These are phyloP conservation scores for Pistacia integerrima DNA, from an alignment of 345 rosid genomes.

Conservation along the genomic window DNA sequence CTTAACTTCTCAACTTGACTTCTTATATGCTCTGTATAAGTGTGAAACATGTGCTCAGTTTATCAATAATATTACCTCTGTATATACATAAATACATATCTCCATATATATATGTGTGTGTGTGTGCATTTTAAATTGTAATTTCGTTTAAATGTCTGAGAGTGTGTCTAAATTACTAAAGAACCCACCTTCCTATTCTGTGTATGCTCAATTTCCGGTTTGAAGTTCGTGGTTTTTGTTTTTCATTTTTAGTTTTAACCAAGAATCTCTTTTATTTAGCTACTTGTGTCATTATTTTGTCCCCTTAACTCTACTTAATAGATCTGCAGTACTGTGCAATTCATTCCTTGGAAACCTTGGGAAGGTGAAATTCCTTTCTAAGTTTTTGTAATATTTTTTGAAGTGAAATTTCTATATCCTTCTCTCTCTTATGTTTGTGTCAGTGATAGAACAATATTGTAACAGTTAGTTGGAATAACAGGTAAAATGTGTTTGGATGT, in stretches of 20 bases:
- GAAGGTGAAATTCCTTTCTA: conserved; percentile 52
- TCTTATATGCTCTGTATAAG: background rate
- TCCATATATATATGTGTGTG: background rate
- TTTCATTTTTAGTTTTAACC: background rate
- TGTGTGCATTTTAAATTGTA: background rate
- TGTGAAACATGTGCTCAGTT: conserved; percentile 1
- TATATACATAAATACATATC: too few relatives aligned
- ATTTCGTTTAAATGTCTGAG: background rate
- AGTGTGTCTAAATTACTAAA: background rate
- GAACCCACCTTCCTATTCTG: background rate
- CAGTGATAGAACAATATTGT: background rate
- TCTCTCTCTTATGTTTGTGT: background rate
- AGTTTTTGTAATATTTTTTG: conserved; percentile 11
- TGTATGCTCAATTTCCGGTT: background rate
- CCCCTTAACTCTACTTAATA: conserved; percentile 42
- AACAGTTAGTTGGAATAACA: background rate
- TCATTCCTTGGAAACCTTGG: conserved; percentile 96
- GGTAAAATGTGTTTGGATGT: background rate
- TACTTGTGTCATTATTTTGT: conserved; percentile 14
- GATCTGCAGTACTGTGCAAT: conserved; percentile 91
- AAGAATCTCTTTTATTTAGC: background rate
- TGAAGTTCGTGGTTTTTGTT: background rate
- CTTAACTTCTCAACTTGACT: background rate
- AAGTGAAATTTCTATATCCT: background rate
- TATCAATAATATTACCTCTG: conserved; percentile 1